Evolutionary conservation across 2,329 filamentous ascomycete genomes (phyloP), one percentile per base, ranked within the genome.

Genomic region (Monilinia fructicola): DNA sequence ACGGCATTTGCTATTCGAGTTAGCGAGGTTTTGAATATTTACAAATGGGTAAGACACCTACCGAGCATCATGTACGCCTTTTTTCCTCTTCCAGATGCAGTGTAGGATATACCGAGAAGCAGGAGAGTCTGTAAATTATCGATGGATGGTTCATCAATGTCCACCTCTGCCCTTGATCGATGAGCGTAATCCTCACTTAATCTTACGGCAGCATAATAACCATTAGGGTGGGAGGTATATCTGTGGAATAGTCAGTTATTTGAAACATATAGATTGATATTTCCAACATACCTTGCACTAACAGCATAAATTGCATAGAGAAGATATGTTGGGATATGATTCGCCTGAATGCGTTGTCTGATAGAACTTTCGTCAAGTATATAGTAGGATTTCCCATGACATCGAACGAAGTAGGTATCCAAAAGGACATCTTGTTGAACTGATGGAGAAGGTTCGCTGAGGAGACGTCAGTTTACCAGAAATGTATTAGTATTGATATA

Each of bases 31-130:
- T 62, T 18, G 70, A 38, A 60, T 53, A 11, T 18, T 23, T 52
- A 18, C 16, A 18, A 12, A 61, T 14, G n/a, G 38, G 23, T 4
- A 23, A 48, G 18, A 5, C 35, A 73, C 80, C 26, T 87, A 91
- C 91, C 86, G 72, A 96, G 82, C 50, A 93, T 82, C 92, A 96
- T 96, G 72, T 93, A 95, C 0, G 91, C 89, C 78, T 91, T 95
- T 78, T 91, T 94, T 21, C 92, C 91, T 73, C 90, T 88, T 35
- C 92, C 92, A 40, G 87, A 83, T 46, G 92, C 91, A 59, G 88
- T 92, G 73, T 88, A 93, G 3, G 91, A 88, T 74, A 89, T 87
- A 0, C 90, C 87, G 2, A 96, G 84, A 12, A 96, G 81, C 55
- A 96, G 79, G 21, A 94, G 81, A 3, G 91, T 84, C 76, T 96